Evolutionary conservation across 1,139 yeast genomes (phyloP).

Genomic region (Candida buenavistaensis): DNA sequence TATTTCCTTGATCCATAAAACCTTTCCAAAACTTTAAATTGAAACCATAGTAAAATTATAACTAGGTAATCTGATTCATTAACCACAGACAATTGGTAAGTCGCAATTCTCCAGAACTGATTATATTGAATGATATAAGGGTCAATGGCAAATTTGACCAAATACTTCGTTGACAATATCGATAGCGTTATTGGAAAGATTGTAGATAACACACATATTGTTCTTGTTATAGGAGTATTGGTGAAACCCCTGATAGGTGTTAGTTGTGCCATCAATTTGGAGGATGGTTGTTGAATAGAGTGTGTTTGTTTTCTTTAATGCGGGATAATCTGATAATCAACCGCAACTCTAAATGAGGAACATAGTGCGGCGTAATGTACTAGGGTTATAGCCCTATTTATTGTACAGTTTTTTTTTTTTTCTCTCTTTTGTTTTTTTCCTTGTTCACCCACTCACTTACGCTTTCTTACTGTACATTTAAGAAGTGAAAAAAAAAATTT

Average conservation of each 20-base stretch:
- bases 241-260: constrained; percentile 57
- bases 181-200: constrained; percentile 53
- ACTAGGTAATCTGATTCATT: constrained; percentile 69
- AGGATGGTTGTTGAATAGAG: too few relatives aligned
- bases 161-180: constrained; percentile 55
- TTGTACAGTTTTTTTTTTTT: background rate
- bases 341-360: too few relatives aligned
- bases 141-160: constrained; percentile 51
- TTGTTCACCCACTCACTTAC: too few relatives aligned
- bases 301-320: background rate
- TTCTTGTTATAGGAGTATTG: constrained; percentile 57
- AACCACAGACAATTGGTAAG: constrained; percentile 56
- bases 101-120: constrained; percentile 67
- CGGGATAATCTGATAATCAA: too few relatives aligned
- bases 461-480: background rate
- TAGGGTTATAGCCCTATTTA: constrained; percentile 12
- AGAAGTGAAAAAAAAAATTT: constrained; percentile 10
- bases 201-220: constrained; percentile 42
- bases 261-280: constrained; percentile 34
- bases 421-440: background rate
- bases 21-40: constrained; percentile 64
- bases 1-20: constrained; percentile 63
- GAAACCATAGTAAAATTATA: constrained; percentile 52
- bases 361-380: too few relatives aligned
- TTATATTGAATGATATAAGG: constrained; percentile 59